These are phyloP conservation scores for Xylariaceae sp. DNA, from an alignment of 2,329 filamentous ascomycete species.

Conservation along the genomic window DNA sequence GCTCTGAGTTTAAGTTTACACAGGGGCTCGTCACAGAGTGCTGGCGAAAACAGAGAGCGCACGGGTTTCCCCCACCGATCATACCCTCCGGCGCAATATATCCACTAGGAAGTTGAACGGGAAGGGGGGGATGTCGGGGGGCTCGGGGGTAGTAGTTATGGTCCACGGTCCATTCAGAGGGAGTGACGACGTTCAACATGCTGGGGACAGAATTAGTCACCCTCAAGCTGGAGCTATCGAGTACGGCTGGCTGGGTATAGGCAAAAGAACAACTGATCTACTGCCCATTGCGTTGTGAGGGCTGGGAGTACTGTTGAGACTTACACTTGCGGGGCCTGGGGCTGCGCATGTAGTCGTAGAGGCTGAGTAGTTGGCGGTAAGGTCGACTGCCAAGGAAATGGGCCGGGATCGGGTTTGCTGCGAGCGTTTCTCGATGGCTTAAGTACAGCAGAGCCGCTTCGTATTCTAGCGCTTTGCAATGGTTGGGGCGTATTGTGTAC, in stretches of 20 bases:
- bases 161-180: conserved; percentile 1
- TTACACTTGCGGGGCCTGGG: not conserved
- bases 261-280: not conserved
- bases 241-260: conserved; percentile 1
- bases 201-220: not conserved
- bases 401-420: not conserved
- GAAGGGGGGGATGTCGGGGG: not conserved
- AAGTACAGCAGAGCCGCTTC: not conserved
- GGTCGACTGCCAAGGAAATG: not conserved
- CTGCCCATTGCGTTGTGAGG: not conserved
- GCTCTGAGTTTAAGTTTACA: conserved; percentile 27
- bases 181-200: not conserved
- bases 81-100: conserved; percentile 4
- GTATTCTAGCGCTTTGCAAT: conserved; percentile 2
- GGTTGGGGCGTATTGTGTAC: conserved; percentile 2
- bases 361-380: not conserved
- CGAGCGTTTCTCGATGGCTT: not conserved
- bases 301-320: conserved; percentile 1
- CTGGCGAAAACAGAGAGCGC: conserved; percentile 20
- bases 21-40: conserved; percentile 22
- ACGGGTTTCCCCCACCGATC: conserved; percentile 17
- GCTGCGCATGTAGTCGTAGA: not conserved
- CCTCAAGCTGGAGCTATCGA: conserved; percentile 1
- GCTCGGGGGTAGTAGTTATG: not conserved
- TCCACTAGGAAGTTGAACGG: conserved; percentile 14